These are phyloP conservation scores for Sporothrix dimorphospora DNA, from an alignment of 2,329 filamentous ascomycete species.

Conservation along the genomic window DNA sequence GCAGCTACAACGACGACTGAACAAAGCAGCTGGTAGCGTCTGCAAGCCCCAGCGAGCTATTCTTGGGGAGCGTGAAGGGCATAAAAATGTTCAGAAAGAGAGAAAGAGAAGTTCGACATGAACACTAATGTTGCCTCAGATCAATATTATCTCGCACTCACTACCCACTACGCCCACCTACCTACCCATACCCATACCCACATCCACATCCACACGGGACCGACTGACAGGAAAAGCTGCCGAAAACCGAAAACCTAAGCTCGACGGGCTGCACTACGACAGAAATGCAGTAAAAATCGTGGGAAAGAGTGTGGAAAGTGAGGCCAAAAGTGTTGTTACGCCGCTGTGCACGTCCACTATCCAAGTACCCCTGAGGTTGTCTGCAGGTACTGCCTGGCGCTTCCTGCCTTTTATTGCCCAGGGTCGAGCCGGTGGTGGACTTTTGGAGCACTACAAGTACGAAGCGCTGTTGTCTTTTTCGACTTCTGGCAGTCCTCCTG, in stretches of 20 bases:
- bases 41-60: neutral
- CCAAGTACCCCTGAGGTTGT: neutral
- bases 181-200: neutral
- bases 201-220: neutral
- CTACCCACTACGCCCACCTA: neutral
- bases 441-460: neutral
- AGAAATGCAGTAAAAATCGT: neutral
- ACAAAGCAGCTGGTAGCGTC: neutral
- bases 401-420: neutral
- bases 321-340: too few species aligned
- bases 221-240: constrained; percentile 1
- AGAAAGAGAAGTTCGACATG: neutral
- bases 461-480: too few species aligned
- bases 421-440: neutral
- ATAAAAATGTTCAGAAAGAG: too few species aligned
- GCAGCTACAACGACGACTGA: neutral
- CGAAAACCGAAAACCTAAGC: neutral
- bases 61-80: too few species aligned
- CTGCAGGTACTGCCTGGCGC: neutral
- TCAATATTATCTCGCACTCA: neutral
- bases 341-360: neutral
- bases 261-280: neutral
- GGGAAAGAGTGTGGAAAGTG: neutral
- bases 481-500: neutral
- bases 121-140: neutral